These are phyloP conservation scores for Stagonosporopsis tanaceti DNA, from an alignment of 2,329 filamentous ascomycete species.

Conservation along the genomic window DNA sequence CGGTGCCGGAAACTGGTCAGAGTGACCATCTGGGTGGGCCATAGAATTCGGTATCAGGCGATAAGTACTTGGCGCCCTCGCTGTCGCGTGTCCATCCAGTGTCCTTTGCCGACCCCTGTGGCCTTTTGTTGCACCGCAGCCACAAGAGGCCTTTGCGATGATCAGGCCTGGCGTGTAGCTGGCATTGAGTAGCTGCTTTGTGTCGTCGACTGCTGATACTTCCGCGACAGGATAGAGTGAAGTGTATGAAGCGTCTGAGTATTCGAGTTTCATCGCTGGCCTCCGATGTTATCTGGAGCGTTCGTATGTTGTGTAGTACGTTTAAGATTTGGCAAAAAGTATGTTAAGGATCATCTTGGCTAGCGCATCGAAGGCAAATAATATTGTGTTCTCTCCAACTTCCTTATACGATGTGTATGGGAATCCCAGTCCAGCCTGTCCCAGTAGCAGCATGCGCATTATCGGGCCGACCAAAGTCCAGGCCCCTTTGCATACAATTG, in stretches of 20 bases:
- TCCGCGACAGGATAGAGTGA: not conserved
- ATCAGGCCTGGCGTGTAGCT: not conserved
- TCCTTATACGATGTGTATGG: not conserved
- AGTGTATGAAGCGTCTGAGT: not conserved
- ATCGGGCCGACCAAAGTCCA: conserved; percentile 9
- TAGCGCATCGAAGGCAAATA: not conserved
- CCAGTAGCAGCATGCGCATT: not conserved
- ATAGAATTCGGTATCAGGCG: not conserved
- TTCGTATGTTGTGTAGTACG: not conserved
- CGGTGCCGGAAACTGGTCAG: conserved; percentile 12
- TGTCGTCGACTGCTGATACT: not conserved
- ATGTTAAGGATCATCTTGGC: not conserved
- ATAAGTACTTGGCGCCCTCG: not conserved
- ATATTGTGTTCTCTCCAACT: not conserved
- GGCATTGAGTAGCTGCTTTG: not conserved
- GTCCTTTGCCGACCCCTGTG: not conserved
- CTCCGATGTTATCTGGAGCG: not conserved
- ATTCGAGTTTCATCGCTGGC: conserved; percentile 7
- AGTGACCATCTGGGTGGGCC: conserved; percentile 10
- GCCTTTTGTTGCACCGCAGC: not conserved
- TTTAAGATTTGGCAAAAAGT: not conserved
- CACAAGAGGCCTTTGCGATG: not conserved
- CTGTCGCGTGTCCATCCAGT: not conserved
- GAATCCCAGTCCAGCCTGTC: not conserved
- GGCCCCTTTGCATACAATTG: not conserved